Percentiles rank a stretch among this genome's conserved stretches.
These are phyloP conservation scores for Gypsophila paniculata DNA, from an alignment of 179 eudicot species.

Conservation along the genomic window DNA sequence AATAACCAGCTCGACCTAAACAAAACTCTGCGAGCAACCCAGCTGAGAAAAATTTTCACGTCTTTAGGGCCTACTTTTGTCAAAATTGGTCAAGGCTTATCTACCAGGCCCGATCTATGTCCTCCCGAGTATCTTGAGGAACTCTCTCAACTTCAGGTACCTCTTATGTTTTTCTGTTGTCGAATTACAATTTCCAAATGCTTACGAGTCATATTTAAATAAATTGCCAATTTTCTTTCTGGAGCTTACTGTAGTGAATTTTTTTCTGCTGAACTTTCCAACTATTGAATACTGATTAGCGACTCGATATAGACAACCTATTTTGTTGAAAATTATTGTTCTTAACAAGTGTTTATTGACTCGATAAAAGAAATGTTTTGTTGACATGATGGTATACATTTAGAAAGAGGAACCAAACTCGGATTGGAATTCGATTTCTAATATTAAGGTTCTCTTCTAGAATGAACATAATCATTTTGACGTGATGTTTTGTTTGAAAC, in stretches of 20 bases:
- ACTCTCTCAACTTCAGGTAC: slow-evolving; percentile 90
- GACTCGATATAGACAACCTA: not conserved
- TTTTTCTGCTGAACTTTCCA: not conserved
- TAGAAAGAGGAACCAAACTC: not conserved
- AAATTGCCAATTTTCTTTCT: not conserved
- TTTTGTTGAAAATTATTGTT: not conserved
- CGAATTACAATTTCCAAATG: not conserved
- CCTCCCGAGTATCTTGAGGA: slow-evolving; percentile 96
- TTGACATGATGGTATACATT: not conserved
- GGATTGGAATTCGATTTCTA: not conserved
- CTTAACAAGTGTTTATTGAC: not conserved
- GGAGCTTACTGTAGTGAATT: slow-evolving; percentile 5
- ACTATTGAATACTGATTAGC: slow-evolving; percentile 1
- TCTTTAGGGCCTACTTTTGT: slow-evolving; percentile 93
- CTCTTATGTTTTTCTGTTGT: not conserved
- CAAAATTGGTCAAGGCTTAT: slow-evolving; percentile 95
- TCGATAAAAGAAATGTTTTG: not conserved
- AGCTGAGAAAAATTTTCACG: slow-evolving; percentile 63
- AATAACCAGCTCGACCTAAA: slow-evolving; percentile 56
- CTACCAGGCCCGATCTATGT: slow-evolving; percentile 93
- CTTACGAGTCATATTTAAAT: not conserved
- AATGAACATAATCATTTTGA: too few relatives aligned
- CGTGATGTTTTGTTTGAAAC: not conserved
- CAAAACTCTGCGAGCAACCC: slow-evolving; percentile 57
- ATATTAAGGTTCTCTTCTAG: too few relatives aligned